A percentile compares a stretch with the other conserved stretches of the same genome.
These are phyloP conservation scores for Ramaria rubella DNA, from an alignment of 768 basidiomycete species.

Conservation along the genomic window DNA sequence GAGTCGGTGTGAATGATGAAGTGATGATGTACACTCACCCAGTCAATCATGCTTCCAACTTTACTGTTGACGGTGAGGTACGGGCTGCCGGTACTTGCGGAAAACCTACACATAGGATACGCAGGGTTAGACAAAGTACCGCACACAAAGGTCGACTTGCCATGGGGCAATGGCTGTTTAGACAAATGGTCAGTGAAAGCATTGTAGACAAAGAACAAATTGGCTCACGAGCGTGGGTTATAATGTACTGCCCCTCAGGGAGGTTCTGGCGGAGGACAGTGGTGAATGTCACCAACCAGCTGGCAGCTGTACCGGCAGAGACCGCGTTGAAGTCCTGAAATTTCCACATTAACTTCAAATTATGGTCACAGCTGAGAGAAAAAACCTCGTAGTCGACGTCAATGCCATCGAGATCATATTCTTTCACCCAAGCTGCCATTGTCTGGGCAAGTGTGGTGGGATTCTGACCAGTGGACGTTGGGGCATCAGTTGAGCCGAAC, in stretches of 20 bases:
- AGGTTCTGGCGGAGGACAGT: conserved; percentile 16
- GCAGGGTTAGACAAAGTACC: neutral
- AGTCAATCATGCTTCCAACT: conserved; percentile 29
- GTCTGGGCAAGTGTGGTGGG: conserved; percentile 25
- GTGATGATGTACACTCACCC: conserved; percentile 16
- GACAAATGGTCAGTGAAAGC: neutral
- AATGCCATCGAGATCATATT: conserved; percentile 22
- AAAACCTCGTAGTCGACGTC: conserved; percentile 19
- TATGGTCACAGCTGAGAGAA: neutral
- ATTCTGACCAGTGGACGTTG: conserved; percentile 28
- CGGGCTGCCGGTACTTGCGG: conserved; percentile 16
- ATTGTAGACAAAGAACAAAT: neutral
- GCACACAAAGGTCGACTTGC: too few species aligned
- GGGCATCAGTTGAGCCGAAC: conserved; percentile 19
- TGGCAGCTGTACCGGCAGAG: conserved; percentile 16
- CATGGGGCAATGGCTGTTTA: conserved; percentile 11
- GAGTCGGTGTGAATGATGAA: neutral
- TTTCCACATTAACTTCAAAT: neutral
- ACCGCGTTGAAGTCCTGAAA: conserved; percentile 17
- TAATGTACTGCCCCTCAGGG: conserved; percentile 16
- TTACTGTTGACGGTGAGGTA: conserved; percentile 27
- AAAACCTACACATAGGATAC: conserved; percentile 1
- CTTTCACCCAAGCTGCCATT: conserved; percentile 30
- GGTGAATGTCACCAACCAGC: conserved; percentile 20
- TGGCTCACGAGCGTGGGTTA: conserved; percentile 16